Percentiles rank a stretch among this genome's conserved stretches.
Conservation (phyloP, 306 rosid genomes). For the Lotus japonicus region DNA sequence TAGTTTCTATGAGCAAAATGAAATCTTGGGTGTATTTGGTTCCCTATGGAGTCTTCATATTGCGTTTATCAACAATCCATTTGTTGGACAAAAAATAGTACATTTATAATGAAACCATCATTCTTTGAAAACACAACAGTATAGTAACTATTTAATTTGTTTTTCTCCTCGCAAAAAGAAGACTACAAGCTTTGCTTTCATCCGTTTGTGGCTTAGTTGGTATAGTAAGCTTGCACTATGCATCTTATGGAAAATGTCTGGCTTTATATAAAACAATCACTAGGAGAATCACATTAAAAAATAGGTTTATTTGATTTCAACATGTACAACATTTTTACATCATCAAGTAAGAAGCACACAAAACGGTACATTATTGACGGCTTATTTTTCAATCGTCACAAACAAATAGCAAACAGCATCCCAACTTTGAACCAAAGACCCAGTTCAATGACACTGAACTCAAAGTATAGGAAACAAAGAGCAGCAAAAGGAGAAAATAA, state of each 20-base stretch:
- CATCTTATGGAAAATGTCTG: background rate
- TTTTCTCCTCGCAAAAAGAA: too few relatives aligned
- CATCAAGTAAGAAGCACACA: slow-evolving; percentile 16
- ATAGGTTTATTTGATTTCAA: slow-evolving; percentile 31
- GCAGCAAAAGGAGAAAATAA: background rate
- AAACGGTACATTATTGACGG: slow-evolving; percentile 17
- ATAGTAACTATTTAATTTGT: too few relatives aligned
- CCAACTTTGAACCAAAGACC: slow-evolving; percentile 30
- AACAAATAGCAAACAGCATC: slow-evolving; percentile 38
- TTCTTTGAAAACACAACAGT: too few relatives aligned
- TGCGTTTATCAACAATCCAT: too few relatives aligned
- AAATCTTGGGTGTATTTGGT: too few relatives aligned
- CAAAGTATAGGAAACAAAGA: slow-evolving; percentile 15
- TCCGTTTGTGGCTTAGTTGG: too few relatives aligned
- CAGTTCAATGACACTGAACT: slow-evolving; percentile 32
- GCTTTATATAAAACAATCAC: background rate
- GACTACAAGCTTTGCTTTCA: too few relatives aligned
- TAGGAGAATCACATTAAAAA: slow-evolving; percentile 19
- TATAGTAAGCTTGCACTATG: too few relatives aligned
- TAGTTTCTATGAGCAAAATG: too few relatives aligned
- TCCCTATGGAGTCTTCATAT: too few relatives aligned
- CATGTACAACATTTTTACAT: slow-evolving; percentile 23
- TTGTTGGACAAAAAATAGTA: too few relatives aligned
- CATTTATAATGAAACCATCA: too few relatives aligned
- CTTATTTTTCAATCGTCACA: slow-evolving; percentile 33